phyloP scores from a whole-genome alignment of 2,329 filamentous ascomycete species.

The Microdochium nivale region DNA sequence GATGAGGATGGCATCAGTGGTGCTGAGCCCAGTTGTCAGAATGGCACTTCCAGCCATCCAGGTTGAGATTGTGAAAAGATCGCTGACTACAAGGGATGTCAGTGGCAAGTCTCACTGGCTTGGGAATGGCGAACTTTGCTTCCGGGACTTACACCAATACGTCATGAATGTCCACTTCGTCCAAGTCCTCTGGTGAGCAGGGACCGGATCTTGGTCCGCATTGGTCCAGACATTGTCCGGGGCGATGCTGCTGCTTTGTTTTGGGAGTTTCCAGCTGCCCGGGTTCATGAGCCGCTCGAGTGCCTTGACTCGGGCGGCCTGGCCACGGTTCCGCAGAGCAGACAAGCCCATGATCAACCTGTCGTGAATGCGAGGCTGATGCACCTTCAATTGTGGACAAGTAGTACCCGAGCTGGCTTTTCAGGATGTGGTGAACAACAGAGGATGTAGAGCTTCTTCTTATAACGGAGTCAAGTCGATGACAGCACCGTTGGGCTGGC shows the following conservation, averaged over 20 bases:
- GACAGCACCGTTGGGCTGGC: too few relatives aligned
- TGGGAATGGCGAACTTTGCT: too few relatives aligned
- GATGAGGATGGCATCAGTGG: slow-evolving; percentile 37
- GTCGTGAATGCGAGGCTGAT: not conserved
- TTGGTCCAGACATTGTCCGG: slow-evolving; percentile 20
- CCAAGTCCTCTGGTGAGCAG: slow-evolving; percentile 33
- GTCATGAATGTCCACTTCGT: slow-evolving; percentile 32
- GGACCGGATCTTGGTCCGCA: slow-evolving; percentile 19
- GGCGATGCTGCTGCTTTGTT: slow-evolving; percentile 20
- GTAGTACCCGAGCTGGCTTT: too few relatives aligned
- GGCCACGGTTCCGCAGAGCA: slow-evolving; percentile 6
- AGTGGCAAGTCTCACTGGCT: not conserved
- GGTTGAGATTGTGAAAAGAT: slow-evolving; percentile 26
- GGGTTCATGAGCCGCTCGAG: slow-evolving; percentile 12
- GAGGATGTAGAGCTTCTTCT: too few relatives aligned
- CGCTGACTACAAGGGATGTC: slow-evolving; percentile 19
- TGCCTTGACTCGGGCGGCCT: slow-evolving; percentile 10
- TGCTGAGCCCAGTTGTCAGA: slow-evolving; percentile 20
- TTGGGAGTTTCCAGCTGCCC: slow-evolving; percentile 20
- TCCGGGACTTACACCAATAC: slow-evolving; percentile 31
- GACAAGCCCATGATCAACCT: slow-evolving; percentile 8
- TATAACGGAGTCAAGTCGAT: too few relatives aligned
- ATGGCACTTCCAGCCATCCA: slow-evolving; percentile 20
- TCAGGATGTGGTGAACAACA: too few relatives aligned
- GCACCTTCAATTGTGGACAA: not conserved